Percentiles rank a stretch among this genome's conserved stretches.
phyloP scores from a whole-genome alignment of 495 filamentous ascomycete species.

The Talaromyces thailandensis region DNA sequence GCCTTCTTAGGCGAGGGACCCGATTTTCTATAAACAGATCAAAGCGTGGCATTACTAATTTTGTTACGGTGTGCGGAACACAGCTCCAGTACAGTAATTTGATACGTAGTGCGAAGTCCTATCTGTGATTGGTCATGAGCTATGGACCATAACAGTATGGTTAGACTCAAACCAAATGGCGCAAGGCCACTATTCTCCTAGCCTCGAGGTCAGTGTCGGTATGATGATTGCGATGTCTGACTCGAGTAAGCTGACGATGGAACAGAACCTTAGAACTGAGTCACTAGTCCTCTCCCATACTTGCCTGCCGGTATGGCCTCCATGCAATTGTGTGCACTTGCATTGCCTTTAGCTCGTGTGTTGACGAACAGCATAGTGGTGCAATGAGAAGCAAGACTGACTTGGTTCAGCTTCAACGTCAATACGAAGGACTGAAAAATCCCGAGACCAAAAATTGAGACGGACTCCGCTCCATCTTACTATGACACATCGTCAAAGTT shows the following conservation, averaged over 20 bases:
- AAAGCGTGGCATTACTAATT: too few relatives aligned
- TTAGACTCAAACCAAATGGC: too few relatives aligned
- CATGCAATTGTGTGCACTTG: background rate
- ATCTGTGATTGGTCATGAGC: too few relatives aligned
- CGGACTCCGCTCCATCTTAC: background rate
- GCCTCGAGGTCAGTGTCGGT: too few relatives aligned
- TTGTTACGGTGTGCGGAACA: too few relatives aligned
- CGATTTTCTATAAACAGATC: too few relatives aligned
- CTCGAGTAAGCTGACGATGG: background rate
- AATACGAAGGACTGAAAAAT: background rate
- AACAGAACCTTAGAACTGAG: background rate
- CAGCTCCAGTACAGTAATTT: too few relatives aligned
- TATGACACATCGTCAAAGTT: background rate
- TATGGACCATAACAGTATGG: too few relatives aligned
- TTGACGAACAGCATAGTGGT: background rate
- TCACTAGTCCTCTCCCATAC: background rate
- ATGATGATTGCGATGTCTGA: too few relatives aligned
- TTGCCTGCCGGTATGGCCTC: background rate
- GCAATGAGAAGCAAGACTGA: background rate
- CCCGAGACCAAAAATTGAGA: conserved; percentile 1
- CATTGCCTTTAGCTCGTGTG: background rate
- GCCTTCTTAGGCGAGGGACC: too few relatives aligned
- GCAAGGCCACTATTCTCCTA: too few relatives aligned
- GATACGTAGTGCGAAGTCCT: too few relatives aligned
- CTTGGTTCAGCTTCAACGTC: background rate